These are phyloP conservation scores for Mortierella sp. DNA, from an alignment of 371 early-diverging fungal species.

Conservation along the genomic window DNA sequence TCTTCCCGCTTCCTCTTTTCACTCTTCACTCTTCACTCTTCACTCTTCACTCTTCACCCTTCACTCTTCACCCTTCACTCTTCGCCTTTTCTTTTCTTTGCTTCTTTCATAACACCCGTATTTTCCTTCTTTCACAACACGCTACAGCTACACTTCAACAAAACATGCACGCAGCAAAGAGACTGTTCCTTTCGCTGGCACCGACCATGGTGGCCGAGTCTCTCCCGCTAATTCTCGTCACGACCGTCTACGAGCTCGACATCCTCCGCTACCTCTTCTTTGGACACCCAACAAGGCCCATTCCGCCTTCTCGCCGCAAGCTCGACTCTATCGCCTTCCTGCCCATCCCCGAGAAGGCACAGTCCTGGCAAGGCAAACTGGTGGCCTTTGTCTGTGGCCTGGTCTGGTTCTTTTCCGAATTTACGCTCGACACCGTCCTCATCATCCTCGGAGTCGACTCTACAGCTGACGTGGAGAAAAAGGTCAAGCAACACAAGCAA, in stretches of 20 bases:
- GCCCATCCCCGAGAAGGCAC: constrained; percentile 18
- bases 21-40: neutral
- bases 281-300: constrained; percentile 11
- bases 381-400: constrained; percentile 29
- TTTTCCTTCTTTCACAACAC: neutral
- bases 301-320: constrained; percentile 18
- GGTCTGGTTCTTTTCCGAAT: constrained; percentile 37
- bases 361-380: constrained; percentile 22
- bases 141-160: neutral
- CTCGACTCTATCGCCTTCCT: constrained; percentile 22
- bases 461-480: neutral
- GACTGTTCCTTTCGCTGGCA: neutral
- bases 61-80: neutral
- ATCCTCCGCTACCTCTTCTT: constrained; percentile 31
- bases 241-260: constrained; percentile 24
- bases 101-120: too few relatives aligned
- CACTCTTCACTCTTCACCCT: neutral
- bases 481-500: neutral
- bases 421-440: constrained; percentile 25
- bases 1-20: neutral
- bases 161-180: neutral
- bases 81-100: neutral
- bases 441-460: constrained; percentile 4
- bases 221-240: constrained; percentile 32
- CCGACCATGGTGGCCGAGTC: constrained; percentile 31